Evolutionary conservation across 306 rosid genomes (phyloP).

Genomic region (Spatholobus suberectus): DNA sequence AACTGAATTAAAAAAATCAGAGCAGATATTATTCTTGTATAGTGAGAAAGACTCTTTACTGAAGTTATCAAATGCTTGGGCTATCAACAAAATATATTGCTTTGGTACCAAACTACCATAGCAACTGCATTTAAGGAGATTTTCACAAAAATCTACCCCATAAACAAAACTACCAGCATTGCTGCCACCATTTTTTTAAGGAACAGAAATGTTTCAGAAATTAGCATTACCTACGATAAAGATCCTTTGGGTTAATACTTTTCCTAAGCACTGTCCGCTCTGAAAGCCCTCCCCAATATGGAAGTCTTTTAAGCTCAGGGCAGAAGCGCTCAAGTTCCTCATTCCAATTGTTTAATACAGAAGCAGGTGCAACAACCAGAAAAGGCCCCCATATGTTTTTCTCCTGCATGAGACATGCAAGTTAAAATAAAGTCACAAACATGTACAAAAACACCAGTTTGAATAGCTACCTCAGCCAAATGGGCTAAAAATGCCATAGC

Average conservation of each 20-base stretch:
- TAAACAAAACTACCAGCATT: neutral
- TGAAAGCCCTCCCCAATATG: constrained; percentile 91
- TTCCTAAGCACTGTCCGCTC: constrained; percentile 93
- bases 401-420: constrained; percentile 65
- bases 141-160: neutral
- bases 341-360: constrained; percentile 95
- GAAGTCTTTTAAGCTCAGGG: constrained; percentile 87
- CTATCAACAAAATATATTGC: constrained; percentile 6
- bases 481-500: constrained; percentile 99
- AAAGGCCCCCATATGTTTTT: constrained; percentile 99
- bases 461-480: constrained; percentile 85
- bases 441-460: constrained; percentile 25
- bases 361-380: constrained; percentile 95
- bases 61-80: neutral
- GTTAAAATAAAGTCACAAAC: constrained; percentile 44
- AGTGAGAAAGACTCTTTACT: neutral
- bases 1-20: neutral
- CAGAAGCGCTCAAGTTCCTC: constrained; percentile 97
- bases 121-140: constrained; percentile 5
- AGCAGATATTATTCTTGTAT: neutral
- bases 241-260: constrained; percentile 87
- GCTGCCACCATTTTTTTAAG: constrained; percentile 1
- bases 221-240: constrained; percentile 79
- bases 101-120: neutral
- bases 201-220: constrained; percentile 27